Evolutionary conservation across 371 early-diverging fungal species (phyloP), one percentile per base, ranked within the genome.

Genomic region (Zychaea mexicana): DNA sequence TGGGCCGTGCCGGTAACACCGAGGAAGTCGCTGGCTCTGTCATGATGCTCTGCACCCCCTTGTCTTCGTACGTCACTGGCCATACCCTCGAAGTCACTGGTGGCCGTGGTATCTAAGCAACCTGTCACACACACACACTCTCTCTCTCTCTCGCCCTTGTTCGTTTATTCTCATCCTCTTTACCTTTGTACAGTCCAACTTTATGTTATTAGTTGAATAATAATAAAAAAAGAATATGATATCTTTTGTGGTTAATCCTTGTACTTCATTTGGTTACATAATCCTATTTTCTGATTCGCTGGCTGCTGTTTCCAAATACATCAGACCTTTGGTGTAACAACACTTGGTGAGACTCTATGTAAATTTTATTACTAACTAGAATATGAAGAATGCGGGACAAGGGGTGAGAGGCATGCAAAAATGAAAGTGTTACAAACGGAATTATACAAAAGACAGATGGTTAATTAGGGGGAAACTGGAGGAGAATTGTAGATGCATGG

Each of bases 21-120:
- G 89, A 89, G 32, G 89, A 89, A 64, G 89, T 88, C 42, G 90
- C 88, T 69, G 85, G 84, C 27, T 83, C 85, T 42, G 78, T 88
- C 68, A 61, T 88, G 72, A 75, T 84, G 78, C 75, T 89, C 60
- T 85, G 83, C 81, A 79, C 85, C 58, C 88, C 88, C n/a, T 75
- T 87, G 59, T 74, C 86, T 10, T 73, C 76, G 60, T 89, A 86
- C 65, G 66, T 89, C 54, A 85, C 88, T 61, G 89, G 89, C 38
- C 84, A 84, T 56, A 86, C 86, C 45, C 74, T 89, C 60, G 86
- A 88, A 77, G 86, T 88, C 62, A 88, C 88, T 62, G 89, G 89
- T 68, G 89, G 89, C 66, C 83, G 82, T 73, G 88, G 88, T 59
- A 88, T 88, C 69, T 88, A 85, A 79, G 42, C 1, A 24, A 27